Evolutionary conservation across 2,329 filamentous ascomycete genomes (phyloP), one percentile per base, ranked within the genome.

Genomic region (Xylaria sp.): DNA sequence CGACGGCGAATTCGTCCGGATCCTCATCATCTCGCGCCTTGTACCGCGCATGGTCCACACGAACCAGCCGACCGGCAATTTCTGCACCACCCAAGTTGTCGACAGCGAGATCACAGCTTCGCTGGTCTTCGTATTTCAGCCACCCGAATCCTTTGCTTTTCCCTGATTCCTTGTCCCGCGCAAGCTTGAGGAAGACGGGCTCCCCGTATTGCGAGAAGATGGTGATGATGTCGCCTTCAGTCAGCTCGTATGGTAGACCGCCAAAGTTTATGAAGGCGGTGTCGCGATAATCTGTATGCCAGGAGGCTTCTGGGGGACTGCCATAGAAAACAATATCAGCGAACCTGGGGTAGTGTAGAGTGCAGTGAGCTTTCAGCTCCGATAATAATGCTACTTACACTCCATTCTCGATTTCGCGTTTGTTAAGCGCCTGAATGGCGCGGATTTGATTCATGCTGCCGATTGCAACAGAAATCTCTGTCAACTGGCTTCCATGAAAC

Each of bases 181-280:
- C 90, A 13, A 99, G 89, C 76, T 98, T 97, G 68, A 99, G 87
- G 82, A 95, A 97, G 2, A 94, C 93, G 1, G 97, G 97, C 79
- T 98, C 95, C 75, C 96, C 96, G 78, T 91, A 99, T 80, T 99
- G 96, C 7, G 94, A 97, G 84, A 98, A 99, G 70, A 99, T 97
- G 12, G 94, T 94, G 74, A 98, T 89, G 71, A 99, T 88, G 81
- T 99, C 96, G 81, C 97, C 97, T 84, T 99, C 96, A 58, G 94
- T 94, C 50, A 99, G 87, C 77, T 97, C 93, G 82, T 92, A 97
- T 3, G 94, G 94, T 13, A 99, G 87, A 34, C 95, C 95, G 78
- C 97, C 97, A 75, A 99, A 94, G 85, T 98, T 97, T 79, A 99
- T 85, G 81, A 95, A 99, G 69, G 96, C 97, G 1, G 96, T 98